Evolutionary conservation across 768 basidiomycete species (phyloP).

Genomic region (Termitomyces sp.): DNA sequence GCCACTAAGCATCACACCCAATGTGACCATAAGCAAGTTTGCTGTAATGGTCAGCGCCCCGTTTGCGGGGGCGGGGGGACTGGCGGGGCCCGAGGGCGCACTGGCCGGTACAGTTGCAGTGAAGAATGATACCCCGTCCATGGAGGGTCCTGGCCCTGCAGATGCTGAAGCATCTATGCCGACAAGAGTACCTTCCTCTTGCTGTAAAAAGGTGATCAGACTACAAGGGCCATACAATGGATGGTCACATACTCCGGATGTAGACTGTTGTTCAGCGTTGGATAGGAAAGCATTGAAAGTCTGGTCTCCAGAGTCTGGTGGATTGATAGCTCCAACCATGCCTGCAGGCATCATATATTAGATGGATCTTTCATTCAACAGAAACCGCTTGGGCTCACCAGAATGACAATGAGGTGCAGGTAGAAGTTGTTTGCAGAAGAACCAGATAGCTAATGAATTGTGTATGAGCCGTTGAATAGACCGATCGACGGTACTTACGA

Average conservation of each 20-base stretch:
- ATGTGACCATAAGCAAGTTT: background rate
- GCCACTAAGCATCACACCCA: conserved; percentile 1
- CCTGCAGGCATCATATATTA: conserved; percentile 19
- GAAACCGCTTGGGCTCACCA: conserved; percentile 15
- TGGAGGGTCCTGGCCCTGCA: conserved; percentile 35
- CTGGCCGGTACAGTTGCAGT: conserved; percentile 16
- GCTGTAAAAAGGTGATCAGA: conserved; percentile 20
- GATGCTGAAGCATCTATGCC: conserved; percentile 50
- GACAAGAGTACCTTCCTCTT: conserved; percentile 36
- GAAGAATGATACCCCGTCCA: conserved; percentile 27
- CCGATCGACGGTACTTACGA: conserved; percentile 29
- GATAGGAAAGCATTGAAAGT: conserved; percentile 34
- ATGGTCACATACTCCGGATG: conserved; percentile 28
- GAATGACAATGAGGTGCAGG: conserved; percentile 39
- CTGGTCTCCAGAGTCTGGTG: conserved; percentile 37
- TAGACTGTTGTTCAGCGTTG: conserved; percentile 25
- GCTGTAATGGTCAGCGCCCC: background rate
- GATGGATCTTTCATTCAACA: background rate
- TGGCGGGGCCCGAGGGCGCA: too few species aligned
- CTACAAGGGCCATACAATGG: background rate
- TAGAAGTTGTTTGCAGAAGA: conserved; percentile 51
- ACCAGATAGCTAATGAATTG: conserved; percentile 45
- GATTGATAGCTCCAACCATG: conserved; percentile 54
- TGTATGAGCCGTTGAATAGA: background rate
- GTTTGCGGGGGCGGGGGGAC: too few species aligned